A percentile compares a stretch with the other conserved stretches of the same genome.
Conservation (phyloP, 176 grass and related monocot species). For the Alloteropsis semialata region DNA sequence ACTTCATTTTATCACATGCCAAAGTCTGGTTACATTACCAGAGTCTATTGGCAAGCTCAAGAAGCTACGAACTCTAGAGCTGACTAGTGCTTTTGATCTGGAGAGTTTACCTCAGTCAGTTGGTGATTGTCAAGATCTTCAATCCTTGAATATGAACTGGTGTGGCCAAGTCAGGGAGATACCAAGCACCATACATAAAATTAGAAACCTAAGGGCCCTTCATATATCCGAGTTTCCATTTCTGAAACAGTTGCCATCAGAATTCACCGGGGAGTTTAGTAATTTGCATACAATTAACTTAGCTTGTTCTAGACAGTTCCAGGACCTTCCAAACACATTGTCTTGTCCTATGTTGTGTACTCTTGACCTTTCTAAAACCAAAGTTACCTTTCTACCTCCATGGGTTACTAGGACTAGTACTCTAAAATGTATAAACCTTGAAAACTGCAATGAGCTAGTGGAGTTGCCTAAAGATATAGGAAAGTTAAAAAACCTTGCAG, state of each 20-base stretch:
- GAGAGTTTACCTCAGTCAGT: not conserved
- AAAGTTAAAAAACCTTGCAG: not conserved
- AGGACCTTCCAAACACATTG: not conserved
- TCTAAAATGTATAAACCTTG: not conserved
- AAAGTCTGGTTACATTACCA: not conserved
- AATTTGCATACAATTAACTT: not conserved
- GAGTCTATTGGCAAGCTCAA: not conserved
- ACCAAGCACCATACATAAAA: not conserved
- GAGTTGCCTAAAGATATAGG: not conserved
- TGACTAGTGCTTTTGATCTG: not conserved
- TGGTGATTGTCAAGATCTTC: not conserved
- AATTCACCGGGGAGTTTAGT: not conserved
- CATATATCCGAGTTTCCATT: not conserved
- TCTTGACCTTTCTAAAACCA: not conserved
- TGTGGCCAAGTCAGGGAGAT: not conserved
- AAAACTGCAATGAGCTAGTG: not conserved
- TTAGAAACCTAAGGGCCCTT: not conserved
- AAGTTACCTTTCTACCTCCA: not conserved
- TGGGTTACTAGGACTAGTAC: not conserved
- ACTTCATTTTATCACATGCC: not conserved
- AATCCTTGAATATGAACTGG: not conserved
- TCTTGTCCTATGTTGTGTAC: not conserved
- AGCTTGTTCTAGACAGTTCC: not conserved
- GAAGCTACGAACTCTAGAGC: constrained; percentile 12
- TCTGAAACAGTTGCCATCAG: not conserved